Evolutionary conservation across 805 yeast species (phyloP), one percentile per base, ranked within the genome.

Genomic region (Wickerhamomyces canadensis): DNA sequence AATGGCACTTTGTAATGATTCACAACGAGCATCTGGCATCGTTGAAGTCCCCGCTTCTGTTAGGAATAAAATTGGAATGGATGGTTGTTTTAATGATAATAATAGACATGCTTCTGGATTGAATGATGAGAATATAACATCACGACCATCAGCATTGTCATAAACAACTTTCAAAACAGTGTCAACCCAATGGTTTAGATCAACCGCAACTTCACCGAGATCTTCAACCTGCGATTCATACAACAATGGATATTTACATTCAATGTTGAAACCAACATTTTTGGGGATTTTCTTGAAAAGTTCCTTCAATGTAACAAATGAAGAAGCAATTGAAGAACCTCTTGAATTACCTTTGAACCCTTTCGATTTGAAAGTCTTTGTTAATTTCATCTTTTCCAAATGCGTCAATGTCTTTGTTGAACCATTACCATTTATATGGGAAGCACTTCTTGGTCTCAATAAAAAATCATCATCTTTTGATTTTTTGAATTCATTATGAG

Each of bases 291-390:
- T 84, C 52, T 73, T 72, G 64, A 91, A 87, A 33, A 89, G 71
- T 47, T 89, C 96, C 50, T 76, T 81, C 47, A 91, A 68, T 0
- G 97, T 88, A 8, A 91, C 95, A 59, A 91, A 91, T 23, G 86
- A 81, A 0, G 96, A 85, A 7, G 96, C 96, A 56, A 91, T 85
- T 1, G 93, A 80, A 31, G 79, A 68, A 0, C 98, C 98, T 40
- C 97, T 72, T 2, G 82, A 72, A 55, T 91, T 91, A n/a, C 97
- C 98, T 60, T 91, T 91, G 65, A 80, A 87, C 4, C 89, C 89
- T 41, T 84, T 80, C 35, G 68, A 70, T 55, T 89, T 88, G 77
- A 80, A 89, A 12, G 96, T 93, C 47, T 80, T 80, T n/a, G 97
- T 89, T 34, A 80, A 70, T 54, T 74, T 79, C 91, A 89, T 84